Conservation (phyloP, 2,329 filamentous ascomycete species). For the Aciculosporium take region DNA sequence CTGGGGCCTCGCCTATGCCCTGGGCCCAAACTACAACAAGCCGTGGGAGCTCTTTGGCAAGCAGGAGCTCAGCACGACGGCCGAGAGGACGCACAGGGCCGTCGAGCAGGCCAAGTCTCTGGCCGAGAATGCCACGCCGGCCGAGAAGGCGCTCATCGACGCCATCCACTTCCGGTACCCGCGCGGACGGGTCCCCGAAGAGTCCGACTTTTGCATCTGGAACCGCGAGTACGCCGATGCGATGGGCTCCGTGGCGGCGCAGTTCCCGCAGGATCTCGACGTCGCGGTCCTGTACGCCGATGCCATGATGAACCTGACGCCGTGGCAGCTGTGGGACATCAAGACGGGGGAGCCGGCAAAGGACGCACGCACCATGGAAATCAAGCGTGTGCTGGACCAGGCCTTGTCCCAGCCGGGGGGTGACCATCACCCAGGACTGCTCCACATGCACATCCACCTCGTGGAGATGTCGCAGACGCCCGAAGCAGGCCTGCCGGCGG, state of each 20-base stretch:
- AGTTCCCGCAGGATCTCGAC: constrained; percentile 26
- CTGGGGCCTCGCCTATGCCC: constrained; percentile 56
- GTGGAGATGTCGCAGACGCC: constrained; percentile 62
- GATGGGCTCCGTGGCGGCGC: constrained; percentile 23
- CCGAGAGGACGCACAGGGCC: constrained; percentile 22
- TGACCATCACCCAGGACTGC: constrained; percentile 48
- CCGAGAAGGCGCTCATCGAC: constrained; percentile 46
- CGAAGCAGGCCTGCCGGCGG: constrained; percentile 45
- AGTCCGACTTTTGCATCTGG: constrained; percentile 31
- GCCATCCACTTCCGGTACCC: constrained; percentile 52
- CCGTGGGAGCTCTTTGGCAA: constrained; percentile 59
- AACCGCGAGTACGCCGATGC: constrained; percentile 22
- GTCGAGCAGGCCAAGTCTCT: constrained; percentile 14
- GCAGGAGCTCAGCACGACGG: constrained; percentile 37
- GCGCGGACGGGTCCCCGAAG: constrained; percentile 24
- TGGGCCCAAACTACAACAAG: constrained; percentile 67
- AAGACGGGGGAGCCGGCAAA: constrained; percentile 18
- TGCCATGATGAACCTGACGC: constrained; percentile 33
- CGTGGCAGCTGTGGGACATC: constrained; percentile 31
- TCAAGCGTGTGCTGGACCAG: constrained; percentile 20
- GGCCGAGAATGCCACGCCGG: constrained; percentile 12
- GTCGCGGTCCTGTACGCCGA: constrained; percentile 24
- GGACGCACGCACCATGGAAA: constrained; percentile 19
- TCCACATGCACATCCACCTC: constrained; percentile 65
- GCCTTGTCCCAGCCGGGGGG: constrained; percentile 31